phyloP scores from a whole-genome alignment of 768 basidiomycete species.

The Podaxis sp. region DNA sequence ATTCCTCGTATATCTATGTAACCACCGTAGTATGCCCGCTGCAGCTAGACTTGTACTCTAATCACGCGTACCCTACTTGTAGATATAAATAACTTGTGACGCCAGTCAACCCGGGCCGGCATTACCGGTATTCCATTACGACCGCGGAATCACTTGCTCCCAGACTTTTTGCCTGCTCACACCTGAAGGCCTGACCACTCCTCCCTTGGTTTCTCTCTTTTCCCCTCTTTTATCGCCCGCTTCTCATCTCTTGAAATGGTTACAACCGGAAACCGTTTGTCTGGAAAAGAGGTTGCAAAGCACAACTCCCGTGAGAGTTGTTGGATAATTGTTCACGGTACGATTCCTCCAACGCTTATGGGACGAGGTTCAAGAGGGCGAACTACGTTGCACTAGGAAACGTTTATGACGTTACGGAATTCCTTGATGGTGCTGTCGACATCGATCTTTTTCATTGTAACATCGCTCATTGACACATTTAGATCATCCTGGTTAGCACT shows the following conservation, averaged over 20 bases:
- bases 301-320: constrained; percentile 34
- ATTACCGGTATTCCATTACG: background rate
- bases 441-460: background rate
- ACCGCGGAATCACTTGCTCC: background rate
- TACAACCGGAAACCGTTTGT: constrained; percentile 18
- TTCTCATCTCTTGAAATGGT: constrained; percentile 24
- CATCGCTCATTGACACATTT: background rate
- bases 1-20: background rate
- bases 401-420: constrained; percentile 79
- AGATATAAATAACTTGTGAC: background rate
- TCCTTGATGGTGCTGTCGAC: constrained; percentile 56
- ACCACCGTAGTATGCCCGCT: background rate
- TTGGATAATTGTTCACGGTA: constrained; percentile 80
- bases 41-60: constrained; percentile 2
- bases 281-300: constrained; percentile 28
- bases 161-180: background rate
- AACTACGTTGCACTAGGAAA: constrained; percentile 41
- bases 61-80: background rate
- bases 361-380: background rate
- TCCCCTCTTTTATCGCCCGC: background rate
- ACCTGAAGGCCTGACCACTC: background rate
- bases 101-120: background rate
- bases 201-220: background rate
- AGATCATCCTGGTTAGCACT: constrained; percentile 62
- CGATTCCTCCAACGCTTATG: constrained; percentile 9